Evolutionary conservation across 768 basidiomycete species (phyloP), one percentile per base, ranked within the genome.

Genomic region (Auriscalpium vulgare): DNA sequence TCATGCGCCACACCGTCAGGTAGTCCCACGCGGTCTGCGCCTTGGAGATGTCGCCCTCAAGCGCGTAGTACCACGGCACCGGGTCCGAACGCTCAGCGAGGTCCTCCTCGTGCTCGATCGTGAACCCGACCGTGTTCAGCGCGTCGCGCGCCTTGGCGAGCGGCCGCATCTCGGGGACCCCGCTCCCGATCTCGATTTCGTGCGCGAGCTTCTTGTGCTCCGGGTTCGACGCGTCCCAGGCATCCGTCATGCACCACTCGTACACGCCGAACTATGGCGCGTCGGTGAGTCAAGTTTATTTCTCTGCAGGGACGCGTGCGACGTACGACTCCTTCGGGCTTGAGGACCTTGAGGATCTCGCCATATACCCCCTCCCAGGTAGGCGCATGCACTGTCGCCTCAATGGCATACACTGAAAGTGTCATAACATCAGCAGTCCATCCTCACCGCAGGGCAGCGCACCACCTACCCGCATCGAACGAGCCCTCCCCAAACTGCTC

Each of bases 171-270:
- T 97, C 91, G 19, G 97, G 92, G 65, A 99, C 97, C 55, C 97
- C 97, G 66, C 95, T 93, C 19, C 97, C 95, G 55, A 97, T 75
- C 69, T 97, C 95, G 59, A 97, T 87, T 58, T 81, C 81, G 74
- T 97, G 94, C 11, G 91, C 91, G 56, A 98, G 84, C 47, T 80
- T 80, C 74, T 94, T 95, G 80, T 98, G 95, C 53, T 79, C 72
- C 16, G 93, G 88, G 67, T 78, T 88, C 47, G 87, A 80, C 40
- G 89, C 81, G 71, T 97, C 88, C 91, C 95, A 95, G 3, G 72
- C 69, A 70, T 97, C 94, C 17, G 97, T 97, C 97, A 99, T 97
- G 72, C 85, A 87, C 95, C 95, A 99, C 69, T 98, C 97, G 72
- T 98, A 99, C 38, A 98, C 89, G 66, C 95, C 95, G 71, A 97